phyloP scores from a whole-genome alignment of 108 stramenopile genomes.

The Stephanodiscus minutulus region DNA sequence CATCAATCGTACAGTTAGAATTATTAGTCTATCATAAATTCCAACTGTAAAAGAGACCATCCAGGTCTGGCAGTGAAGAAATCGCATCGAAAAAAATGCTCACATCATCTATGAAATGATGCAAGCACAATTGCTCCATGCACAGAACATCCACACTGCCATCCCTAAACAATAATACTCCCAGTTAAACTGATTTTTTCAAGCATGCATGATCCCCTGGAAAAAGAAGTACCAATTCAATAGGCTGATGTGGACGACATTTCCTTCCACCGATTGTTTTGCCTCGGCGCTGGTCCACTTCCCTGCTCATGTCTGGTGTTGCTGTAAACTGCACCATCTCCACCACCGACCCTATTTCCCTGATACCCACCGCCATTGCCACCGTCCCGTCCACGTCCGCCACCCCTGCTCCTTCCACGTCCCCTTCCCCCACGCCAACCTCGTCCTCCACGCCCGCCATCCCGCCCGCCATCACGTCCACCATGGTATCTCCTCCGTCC shows the following conservation, averaged over 20 bases:
- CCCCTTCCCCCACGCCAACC: slow-evolving; percentile 56
- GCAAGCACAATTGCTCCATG: too few species aligned
- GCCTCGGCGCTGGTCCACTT: slow-evolving; percentile 35
- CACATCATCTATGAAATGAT: too few species aligned
- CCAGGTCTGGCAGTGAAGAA: slow-evolving; percentile 22
- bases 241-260: slow-evolving; percentile 19
- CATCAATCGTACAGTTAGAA: neutral
- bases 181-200: neutral
- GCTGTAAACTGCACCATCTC: neutral
- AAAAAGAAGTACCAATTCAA: neutral
- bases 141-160: slow-evolving; percentile 26
- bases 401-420: slow-evolving; percentile 45
- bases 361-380: slow-evolving; percentile 42
- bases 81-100: slow-evolving; percentile 1
- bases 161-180: neutral
- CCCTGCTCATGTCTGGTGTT: slow-evolving; percentile 9
- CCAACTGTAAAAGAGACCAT: neutral
- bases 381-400: too few species aligned
- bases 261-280: slow-evolving; percentile 49
- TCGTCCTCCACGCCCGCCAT: slow-evolving; percentile 46
- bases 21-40: neutral
- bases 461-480: slow-evolving; percentile 28
- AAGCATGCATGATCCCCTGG: neutral
- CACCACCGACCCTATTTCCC: neutral
- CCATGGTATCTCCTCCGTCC: slow-evolving; percentile 26